Evolutionary conservation across 108 stramenopile species (phyloP).

Genomic region (Stephanodiscus triporus): DNA sequence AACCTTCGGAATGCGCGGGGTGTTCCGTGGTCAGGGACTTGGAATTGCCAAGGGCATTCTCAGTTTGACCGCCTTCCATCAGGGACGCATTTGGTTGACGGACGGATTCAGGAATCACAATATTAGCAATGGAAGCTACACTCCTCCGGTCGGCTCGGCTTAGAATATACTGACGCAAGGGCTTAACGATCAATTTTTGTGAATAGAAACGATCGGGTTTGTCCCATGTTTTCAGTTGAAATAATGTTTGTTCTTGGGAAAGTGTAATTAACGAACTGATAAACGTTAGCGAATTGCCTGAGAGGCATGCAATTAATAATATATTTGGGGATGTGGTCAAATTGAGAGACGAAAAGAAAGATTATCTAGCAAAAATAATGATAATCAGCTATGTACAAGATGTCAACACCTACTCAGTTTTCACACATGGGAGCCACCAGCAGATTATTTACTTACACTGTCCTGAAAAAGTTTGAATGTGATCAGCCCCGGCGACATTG

Average conservation of each 20-base stretch:
- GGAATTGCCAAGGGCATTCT: constrained; percentile 92
- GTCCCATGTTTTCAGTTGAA: background rate
- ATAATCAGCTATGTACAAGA: background rate
- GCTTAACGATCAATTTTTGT: background rate
- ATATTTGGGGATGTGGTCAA: background rate
- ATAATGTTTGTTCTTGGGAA: background rate
- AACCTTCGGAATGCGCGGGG: constrained; percentile 85
- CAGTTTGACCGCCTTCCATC: constrained; percentile 86
- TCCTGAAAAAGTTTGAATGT: too few species aligned
- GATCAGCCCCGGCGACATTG: too few species aligned
- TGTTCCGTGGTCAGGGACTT: constrained; percentile 94
- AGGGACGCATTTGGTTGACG: constrained; percentile 88
- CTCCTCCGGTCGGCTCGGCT: constrained; percentile 42
- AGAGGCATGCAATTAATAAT: background rate
- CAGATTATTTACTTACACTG: background rate
- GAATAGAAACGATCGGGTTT: background rate
- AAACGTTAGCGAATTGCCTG: too few species aligned
- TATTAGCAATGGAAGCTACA: constrained; percentile 76
- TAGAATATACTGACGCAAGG: background rate
- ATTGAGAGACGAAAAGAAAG: background rate
- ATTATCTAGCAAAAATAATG: background rate
- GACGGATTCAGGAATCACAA: constrained; percentile 87
- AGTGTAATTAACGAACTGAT: background rate
- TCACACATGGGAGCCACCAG: background rate
- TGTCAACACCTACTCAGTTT: background rate